Base-by-base conservation (phyloP, 2,329 filamentous ascomycete genomes). In the Bisporella sp. region DNA sequence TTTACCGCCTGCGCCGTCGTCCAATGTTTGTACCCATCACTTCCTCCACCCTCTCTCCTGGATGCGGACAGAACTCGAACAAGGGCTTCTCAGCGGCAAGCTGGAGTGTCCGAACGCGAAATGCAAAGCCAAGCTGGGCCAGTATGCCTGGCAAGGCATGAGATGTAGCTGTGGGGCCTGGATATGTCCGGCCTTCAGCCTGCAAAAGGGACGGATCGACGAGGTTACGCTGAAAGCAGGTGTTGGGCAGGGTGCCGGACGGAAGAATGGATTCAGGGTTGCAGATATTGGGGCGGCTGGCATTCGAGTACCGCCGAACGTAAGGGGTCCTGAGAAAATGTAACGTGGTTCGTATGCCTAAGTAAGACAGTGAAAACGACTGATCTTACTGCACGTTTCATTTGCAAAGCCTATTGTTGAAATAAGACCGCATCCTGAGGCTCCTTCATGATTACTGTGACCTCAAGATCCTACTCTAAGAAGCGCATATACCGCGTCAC, bases 61-160 rank as follows among this genome's bases (percentile, higher is more conserved):
- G 93, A 99, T 99, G 93, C 82, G 87, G 5, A 73, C 83, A 1
- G 84, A 85, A 61, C 80, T 99, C 3, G 87, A 91, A 60, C 79
- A 87, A 62, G 90, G 88, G 31, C 81, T 84, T 54, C 75, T 97
- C 29, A 88, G 91, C 53, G 93, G 93, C 29, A 82, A 92, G 7
- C 74, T 99, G 32, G 79, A 83, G 52, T 99, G 93, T 63, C 92
- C 93, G 7, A 87, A 84, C 59, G 52, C 66, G 6, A 86, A 85
- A 62, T 99, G 93, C 68, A 81, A 79, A 44, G 82, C 87, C 40
- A 89, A 89, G 47, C 81, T 97, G 45, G 93, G 93, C 39, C 87
- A 93, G 61, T 99, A 96, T 65, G 87, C 92, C 47, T 99, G 93
- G 93, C 89, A 95, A 66, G 93, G 93, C 11, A 85, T 96, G 76